These are phyloP conservation scores for Daedaleopsis sinensis DNA, from an alignment of 768 basidiomycete genomes.

Conservation along the genomic window DNA sequence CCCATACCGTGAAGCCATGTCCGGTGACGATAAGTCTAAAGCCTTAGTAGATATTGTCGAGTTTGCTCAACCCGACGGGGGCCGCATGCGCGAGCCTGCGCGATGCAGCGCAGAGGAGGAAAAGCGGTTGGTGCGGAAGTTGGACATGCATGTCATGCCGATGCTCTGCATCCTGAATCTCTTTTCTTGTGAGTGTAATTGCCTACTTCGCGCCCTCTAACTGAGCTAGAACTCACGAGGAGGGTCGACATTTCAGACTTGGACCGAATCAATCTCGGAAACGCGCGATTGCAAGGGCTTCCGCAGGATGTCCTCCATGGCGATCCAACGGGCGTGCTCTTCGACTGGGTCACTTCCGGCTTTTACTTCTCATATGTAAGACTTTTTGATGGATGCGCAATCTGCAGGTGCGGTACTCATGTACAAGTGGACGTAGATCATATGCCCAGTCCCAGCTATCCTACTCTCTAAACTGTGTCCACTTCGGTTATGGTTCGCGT, in stretches of 20 bases:
- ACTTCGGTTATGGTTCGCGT: conserved; percentile 69
- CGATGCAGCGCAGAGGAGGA: background rate
- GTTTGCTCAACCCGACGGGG: too few relatives aligned
- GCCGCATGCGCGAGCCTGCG: too few relatives aligned
- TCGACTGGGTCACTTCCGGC: conserved; percentile 76
- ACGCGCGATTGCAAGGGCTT: conserved; percentile 75
- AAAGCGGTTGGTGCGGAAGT: conserved; percentile 55
- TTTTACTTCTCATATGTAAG: conserved; percentile 82
- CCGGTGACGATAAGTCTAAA: too few relatives aligned
- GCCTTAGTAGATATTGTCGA: too few relatives aligned
- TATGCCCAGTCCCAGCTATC: conserved; percentile 69
- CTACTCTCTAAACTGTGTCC: conserved; percentile 67
- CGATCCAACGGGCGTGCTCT: conserved; percentile 66
- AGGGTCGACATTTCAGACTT: conserved; percentile 40
- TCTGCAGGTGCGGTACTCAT: background rate
- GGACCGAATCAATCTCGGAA: conserved; percentile 79
- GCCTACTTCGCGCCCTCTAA: too few relatives aligned
- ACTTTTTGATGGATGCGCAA: background rate
- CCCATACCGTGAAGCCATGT: too few relatives aligned
- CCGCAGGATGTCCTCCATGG: conserved; percentile 65
- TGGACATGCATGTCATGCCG: conserved; percentile 70
- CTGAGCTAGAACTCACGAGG: background rate
- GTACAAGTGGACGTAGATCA: conserved; percentile 46
- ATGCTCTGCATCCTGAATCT: conserved; percentile 72
- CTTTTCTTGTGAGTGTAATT: conserved; percentile 64